These are phyloP conservation scores for Vinca major DNA, from an alignment of 305 asterid genomes.

Conservation along the genomic window DNA sequence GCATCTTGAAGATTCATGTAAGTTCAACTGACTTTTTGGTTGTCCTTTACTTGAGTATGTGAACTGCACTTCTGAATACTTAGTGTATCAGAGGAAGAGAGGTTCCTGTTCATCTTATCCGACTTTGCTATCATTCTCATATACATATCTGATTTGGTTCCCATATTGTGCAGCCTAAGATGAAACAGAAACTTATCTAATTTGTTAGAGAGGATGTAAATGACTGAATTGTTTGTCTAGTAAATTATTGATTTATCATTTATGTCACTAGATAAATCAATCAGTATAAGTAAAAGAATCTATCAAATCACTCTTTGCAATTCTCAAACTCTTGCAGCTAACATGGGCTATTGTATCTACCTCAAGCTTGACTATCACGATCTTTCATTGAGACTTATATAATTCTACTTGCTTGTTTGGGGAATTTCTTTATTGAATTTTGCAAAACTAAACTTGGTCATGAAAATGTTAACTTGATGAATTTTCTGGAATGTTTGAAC, in stretches of 20 bases:
- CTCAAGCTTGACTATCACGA: slow-evolving; percentile 3
- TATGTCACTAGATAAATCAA: neutral
- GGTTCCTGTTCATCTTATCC: neutral
- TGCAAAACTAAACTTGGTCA: neutral
- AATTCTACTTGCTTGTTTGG: neutral
- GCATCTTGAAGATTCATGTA: slow-evolving; percentile 54
- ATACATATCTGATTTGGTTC: neutral
- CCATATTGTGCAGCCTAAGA: neutral
- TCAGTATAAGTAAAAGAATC: neutral
- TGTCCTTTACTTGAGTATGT: neutral
- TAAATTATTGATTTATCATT: neutral
- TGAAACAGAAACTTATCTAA: neutral
- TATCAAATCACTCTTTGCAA: neutral
- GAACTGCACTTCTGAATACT: neutral
- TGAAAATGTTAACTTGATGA: too few species aligned
- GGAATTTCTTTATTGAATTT: neutral
- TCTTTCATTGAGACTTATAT: neutral
- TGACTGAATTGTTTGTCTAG: neutral
- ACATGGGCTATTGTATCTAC: neutral
- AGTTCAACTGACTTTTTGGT: slow-evolving; percentile 29
- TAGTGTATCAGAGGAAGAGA: neutral
- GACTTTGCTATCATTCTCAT: neutral
- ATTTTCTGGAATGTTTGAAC: neutral
- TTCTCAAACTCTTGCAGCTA: slow-evolving; percentile 1
- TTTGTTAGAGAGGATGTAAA: neutral